A percentile compares a stretch with the other conserved stretches of the same genome.
phyloP scores from a whole-genome alignment of 768 basidiomycete genomes.

The Serendipita sp. region DNA sequence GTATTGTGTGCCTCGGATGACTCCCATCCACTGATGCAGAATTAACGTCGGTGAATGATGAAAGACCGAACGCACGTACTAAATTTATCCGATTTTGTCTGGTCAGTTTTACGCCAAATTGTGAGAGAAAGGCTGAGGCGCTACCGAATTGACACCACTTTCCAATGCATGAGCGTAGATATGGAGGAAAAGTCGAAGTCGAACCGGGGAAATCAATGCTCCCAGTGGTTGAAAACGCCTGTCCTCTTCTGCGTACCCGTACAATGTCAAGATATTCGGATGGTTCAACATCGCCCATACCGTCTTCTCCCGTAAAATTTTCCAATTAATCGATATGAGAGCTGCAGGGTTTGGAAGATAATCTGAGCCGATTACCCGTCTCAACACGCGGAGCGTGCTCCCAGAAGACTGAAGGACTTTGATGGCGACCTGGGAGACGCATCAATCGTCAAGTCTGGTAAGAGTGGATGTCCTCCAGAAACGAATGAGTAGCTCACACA shows the following conservation, averaged over 20 bases:
- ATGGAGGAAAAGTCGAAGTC: not conserved
- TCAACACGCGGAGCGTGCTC: not conserved
- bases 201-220: not conserved
- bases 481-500: too few species aligned
- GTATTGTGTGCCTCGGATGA: not conserved
- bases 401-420: too few species aligned
- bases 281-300: not conserved
- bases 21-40: not conserved
- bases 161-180: not conserved
- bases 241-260: not conserved
- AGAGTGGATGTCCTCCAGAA: too few species aligned
- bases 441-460: too few species aligned
- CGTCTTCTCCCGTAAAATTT: not conserved
- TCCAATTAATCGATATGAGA: too few species aligned
- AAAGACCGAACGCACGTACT: not conserved
- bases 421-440: too few species aligned
- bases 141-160: too few species aligned
- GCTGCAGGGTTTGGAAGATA: not conserved
- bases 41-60: not conserved
- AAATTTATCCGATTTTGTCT: too few species aligned
- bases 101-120: too few species aligned
- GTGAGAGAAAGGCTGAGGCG: too few species aligned
- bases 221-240: not conserved
- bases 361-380: not conserved
- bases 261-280: not conserved